Evolutionary conservation across 805 yeast genomes (phyloP).

Genomic region (Nematodospora valgi): DNA sequence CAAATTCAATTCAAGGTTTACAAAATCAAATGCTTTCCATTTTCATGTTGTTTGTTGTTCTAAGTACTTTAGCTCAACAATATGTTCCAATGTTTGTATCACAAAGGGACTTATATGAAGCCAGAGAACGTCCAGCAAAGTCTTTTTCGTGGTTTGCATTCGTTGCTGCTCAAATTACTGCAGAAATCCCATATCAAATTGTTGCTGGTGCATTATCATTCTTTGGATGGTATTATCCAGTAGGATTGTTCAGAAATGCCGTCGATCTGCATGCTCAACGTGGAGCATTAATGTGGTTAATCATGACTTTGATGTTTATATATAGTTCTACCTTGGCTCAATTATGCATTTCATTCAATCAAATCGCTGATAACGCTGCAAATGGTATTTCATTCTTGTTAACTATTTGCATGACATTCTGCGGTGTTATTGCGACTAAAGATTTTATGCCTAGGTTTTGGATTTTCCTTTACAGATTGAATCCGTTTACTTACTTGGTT

Average conservation of each 20-base stretch:
- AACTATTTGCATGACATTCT: slow-evolving; percentile 63
- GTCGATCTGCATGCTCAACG: slow-evolving; percentile 34
- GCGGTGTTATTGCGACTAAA: slow-evolving; percentile 70
- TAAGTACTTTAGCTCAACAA: slow-evolving; percentile 59
- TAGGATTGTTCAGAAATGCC: slow-evolving; percentile 24
- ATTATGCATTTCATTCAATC: slow-evolving; percentile 55
- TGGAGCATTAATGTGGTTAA: slow-evolving; percentile 56
- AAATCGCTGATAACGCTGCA: slow-evolving; percentile 61
- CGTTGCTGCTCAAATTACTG: slow-evolving; percentile 56
- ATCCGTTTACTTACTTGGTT: slow-evolving; percentile 34
- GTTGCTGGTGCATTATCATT: slow-evolving; percentile 61
- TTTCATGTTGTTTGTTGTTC: slow-evolving; percentile 61
- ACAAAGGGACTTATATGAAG: slow-evolving; percentile 68
- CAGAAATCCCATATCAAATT: slow-evolving; percentile 65
- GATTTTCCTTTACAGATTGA: slow-evolving; percentile 35
- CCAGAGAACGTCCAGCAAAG: slow-evolving; percentile 69
- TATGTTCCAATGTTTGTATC: slow-evolving; percentile 51
- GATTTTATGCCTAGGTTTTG: slow-evolving; percentile 61
- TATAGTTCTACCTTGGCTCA: slow-evolving; percentile 60
- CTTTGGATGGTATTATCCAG: slow-evolving; percentile 51
- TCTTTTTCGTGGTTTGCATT: slow-evolving; percentile 67
- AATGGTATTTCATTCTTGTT: slow-evolving; percentile 54
- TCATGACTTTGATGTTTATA: slow-evolving; percentile 41
- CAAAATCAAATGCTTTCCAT: slow-evolving; percentile 72
- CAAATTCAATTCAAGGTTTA: slow-evolving; percentile 23